Evolutionary conservation across 306 rosid species (phyloP), one percentile per base, ranked within the genome.

Genomic region (Trifolium fragiferum): DNA sequence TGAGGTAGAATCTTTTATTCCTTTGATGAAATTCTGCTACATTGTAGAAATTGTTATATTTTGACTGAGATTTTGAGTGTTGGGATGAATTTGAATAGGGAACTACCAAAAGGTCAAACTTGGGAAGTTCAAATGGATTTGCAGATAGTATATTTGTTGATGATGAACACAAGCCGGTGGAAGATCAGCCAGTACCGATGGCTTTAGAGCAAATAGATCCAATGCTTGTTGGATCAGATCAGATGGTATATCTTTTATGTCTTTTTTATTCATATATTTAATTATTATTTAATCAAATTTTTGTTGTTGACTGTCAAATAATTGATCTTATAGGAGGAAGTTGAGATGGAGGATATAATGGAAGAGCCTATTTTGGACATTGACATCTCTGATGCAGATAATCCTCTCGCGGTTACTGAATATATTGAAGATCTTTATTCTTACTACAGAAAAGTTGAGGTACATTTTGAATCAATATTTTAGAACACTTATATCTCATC

Each of bases 271-370:
- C 54, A 14, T 18, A 13, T 4, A 3, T 30, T 46, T 49, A 1
- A 63, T 6, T 32, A 15, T 10, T 38, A n/a, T n/a, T n/a, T n/a
- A n/a, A n/a, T 51, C 77, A 55, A 44, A 37, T 60, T 49, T 25
- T 16, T 47, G 76, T 50, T 68, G 46, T 46, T 73, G 50, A 73
- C 2, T 27, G 38, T 27, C 40, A 5, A 49, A 27, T 76, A 51
- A 77, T 79, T 50, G 49, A 53, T 7, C 6, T 85, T 49, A 23
- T 74, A 87, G 93, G 85, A 86, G 83, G 99, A 95, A 69, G 89
- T 95, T 80, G 98, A 95, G 80, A 95, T 95, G 99, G 96, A 92
- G 78, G 99, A 95, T 59, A 86, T 92, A 49, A 76, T 25, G 58
- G 97, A 87, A 18, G 94, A 88, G 75, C 87, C 90, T 3, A 16